Percentiles rank a stretch among this genome's conserved stretches.
Conservation (phyloP, 495 filamentous ascomycete species). For the Xylaria bambusicola region DNA sequence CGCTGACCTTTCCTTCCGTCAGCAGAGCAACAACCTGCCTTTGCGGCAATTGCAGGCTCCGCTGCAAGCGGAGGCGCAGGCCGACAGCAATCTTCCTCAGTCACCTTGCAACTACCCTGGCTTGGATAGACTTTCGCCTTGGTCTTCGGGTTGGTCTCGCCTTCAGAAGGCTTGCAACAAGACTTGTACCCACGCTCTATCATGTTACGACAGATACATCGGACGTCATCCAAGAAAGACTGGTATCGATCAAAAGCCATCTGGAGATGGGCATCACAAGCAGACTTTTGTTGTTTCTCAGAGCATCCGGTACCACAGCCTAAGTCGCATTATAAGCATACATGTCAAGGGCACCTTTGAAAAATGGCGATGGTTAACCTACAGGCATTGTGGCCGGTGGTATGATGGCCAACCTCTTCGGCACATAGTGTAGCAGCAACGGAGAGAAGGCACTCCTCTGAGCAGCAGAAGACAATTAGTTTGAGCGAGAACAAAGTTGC, state of each 20-base stretch:
- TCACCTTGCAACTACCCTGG: background rate
- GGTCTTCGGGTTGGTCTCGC: background rate
- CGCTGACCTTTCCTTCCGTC: background rate
- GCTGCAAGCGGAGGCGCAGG: background rate
- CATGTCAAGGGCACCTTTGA: background rate
- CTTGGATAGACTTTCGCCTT: background rate
- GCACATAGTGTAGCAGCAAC: constrained; percentile 11
- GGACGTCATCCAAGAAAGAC: constrained; percentile 13
- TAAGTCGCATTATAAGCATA: background rate
- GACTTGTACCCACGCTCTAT: constrained; percentile 16
- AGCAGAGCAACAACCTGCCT: background rate
- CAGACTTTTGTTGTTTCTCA: background rate
- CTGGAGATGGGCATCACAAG: constrained; percentile 12
- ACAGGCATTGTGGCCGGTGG: background rate
- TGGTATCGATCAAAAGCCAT: constrained; percentile 15
- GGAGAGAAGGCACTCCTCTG: constrained; percentile 5
- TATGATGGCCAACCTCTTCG: constrained; percentile 7
- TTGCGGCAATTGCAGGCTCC: background rate
- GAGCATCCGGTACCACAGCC: background rate
- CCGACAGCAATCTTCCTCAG: background rate
- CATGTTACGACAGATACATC: constrained; percentile 17
- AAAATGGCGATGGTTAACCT: background rate
- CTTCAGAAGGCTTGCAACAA: constrained; percentile 7
- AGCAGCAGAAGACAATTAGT: background rate
- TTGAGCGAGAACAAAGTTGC: background rate